Evolutionary conservation across 371 early-diverging fungal species (phyloP).

Genomic region (Lichtheimia corymbifera): DNA sequence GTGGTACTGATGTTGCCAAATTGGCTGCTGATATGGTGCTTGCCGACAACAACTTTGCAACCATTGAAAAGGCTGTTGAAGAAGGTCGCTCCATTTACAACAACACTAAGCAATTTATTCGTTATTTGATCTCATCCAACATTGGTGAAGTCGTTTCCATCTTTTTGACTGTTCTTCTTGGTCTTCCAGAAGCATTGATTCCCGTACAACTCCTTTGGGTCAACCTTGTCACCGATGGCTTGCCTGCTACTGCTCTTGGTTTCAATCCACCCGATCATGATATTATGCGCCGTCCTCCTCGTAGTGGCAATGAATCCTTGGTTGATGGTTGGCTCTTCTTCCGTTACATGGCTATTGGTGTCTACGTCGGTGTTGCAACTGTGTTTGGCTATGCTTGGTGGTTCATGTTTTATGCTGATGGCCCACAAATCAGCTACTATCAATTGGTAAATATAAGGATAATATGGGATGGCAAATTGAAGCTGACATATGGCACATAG

Average conservation of each 20-base stretch:
- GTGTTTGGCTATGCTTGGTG: slow-evolving; percentile 98
- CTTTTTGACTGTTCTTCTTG: slow-evolving; percentile 92
- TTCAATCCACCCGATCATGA: slow-evolving; percentile 97
- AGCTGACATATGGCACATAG: slow-evolving; percentile 21
- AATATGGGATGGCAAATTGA: too few species aligned
- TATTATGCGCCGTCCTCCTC: slow-evolving; percentile 93
- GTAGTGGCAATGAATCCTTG: slow-evolving; percentile 83
- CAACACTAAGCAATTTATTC: slow-evolving; percentile 97
- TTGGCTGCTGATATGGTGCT: slow-evolving; percentile 97
- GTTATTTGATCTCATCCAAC: slow-evolving; percentile 95
- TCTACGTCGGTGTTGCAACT: slow-evolving; percentile 92
- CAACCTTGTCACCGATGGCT: slow-evolving; percentile 91
- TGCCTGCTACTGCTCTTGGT: slow-evolving; percentile 76
- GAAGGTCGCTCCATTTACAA: slow-evolving; percentile 97
- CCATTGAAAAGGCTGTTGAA: slow-evolving; percentile 94
- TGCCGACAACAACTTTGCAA: slow-evolving; percentile 97
- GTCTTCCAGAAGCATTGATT: slow-evolving; percentile 95
- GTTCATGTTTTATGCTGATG: slow-evolving; percentile 86
- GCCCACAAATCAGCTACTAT: slow-evolving; percentile 86
- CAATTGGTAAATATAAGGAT: slow-evolving; percentile 65
- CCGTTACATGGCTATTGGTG: slow-evolving; percentile 91
- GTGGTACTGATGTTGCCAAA: slow-evolving; percentile 98
- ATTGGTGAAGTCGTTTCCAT: slow-evolving; percentile 86
- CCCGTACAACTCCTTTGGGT: slow-evolving; percentile 98
- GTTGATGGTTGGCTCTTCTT: slow-evolving; percentile 93